Base-by-base conservation (phyloP, 1,284 basidiomycete genomes). In the Ustilago crameri region DNA sequence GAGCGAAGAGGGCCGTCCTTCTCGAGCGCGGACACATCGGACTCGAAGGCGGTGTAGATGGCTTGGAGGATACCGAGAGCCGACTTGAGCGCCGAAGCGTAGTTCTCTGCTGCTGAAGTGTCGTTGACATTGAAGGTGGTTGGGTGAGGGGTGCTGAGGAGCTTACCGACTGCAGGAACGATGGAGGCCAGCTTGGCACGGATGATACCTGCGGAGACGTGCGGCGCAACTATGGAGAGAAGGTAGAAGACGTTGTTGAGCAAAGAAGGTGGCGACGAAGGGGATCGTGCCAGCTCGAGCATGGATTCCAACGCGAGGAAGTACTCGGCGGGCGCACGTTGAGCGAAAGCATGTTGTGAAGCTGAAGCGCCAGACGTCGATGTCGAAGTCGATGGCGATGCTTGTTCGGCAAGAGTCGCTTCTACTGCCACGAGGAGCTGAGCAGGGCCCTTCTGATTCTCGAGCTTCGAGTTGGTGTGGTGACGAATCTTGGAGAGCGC, bases 361-460 rank as follows among this genome's bases (percentile, higher is more conserved):
- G 86, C 96, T 95, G 37, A 93, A 24, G 58, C 68, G n/a, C 53
- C 57, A 0, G 61, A 55, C n/a, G 93, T 1, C 89, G 61, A 55
- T 22, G 93, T 1, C 89, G 88, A 55, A n/a, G 93, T 1, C 89
- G 88, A 37, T 84, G 84, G 46, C 55, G 90, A 54, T 5, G 45
- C 58, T 70, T 93, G 91, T 74, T 94, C 91, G 52, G 88, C 86
- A 75, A 98, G 88, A 12, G 94, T 95, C 2, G 89, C 87, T 84
- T 99, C 96, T 77, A 98, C 87, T 17, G 95, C 96, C 56, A 88
- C 85, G 42, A 99, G 88, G 20, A 99, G 89, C 54, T 89, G 90
- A 15, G 96, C 96, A 3, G 94, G 93, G 51, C 91, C 89, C 81
- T 93, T 92, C 85, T 98, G 94, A 81, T 96, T 93, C 1, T 90